These are phyloP conservation scores for Datura wrightii DNA, from an alignment of 257 asterid species.

Conservation along the genomic window DNA sequence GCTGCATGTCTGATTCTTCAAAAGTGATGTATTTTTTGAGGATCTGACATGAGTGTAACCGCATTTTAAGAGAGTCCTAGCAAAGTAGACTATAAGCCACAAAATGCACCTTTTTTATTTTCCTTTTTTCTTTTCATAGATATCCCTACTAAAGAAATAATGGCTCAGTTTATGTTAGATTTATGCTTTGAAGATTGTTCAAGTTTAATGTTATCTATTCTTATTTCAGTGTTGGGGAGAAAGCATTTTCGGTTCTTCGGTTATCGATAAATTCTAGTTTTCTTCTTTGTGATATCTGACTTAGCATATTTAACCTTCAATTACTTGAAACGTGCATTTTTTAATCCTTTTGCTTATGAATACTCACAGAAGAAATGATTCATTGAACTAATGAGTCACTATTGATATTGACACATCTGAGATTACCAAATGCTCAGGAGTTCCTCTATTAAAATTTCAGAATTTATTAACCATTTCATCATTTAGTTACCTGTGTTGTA, in stretches of 20 bases:
- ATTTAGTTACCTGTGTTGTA: not conserved
- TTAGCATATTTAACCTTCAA: not conserved
- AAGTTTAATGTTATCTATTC: not conserved
- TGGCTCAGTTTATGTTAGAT: slow-evolving; percentile 34
- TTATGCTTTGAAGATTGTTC: slow-evolving; percentile 33
- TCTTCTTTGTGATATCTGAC: not conserved
- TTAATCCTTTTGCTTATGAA: not conserved
- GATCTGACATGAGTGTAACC: not conserved
- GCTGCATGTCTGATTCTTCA: not conserved
- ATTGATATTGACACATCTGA: too few relatives aligned
- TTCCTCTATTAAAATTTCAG: not conserved
- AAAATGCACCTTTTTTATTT: slow-evolving; percentile 15
- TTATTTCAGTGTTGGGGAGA: slow-evolving; percentile 6
- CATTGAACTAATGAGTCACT: too few relatives aligned
- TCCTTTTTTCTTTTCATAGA: not conserved
- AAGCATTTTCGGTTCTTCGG: not conserved
- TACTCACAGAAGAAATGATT: not conserved
- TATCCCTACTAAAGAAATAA: not conserved
- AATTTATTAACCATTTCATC: not conserved
- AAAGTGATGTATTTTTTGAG: not conserved
- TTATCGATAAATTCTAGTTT: not conserved
- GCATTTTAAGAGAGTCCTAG: not conserved
- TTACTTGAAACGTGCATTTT: not conserved
- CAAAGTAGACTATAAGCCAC: not conserved
- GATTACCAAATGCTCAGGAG: too few relatives aligned